phyloP scores from a whole-genome alignment of 441 rosid genomes.

The Populus trichocarpa region DNA sequence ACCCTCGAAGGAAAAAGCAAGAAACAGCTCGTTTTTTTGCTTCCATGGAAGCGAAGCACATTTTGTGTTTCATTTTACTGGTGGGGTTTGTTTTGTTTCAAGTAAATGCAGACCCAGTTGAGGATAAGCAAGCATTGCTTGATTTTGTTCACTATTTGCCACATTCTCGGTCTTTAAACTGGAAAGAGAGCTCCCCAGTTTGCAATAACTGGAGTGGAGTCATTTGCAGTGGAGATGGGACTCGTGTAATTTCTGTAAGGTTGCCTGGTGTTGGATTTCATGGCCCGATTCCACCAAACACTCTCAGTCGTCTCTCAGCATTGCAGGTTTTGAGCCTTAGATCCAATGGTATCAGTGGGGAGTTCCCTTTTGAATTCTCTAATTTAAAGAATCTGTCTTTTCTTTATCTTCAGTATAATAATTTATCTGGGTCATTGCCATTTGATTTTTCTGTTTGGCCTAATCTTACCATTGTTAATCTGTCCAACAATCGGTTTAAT shows the following conservation, averaged over 20 bases:
- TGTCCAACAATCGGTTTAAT: constrained; percentile 64
- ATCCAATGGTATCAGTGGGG: constrained; percentile 67
- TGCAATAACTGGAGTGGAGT: constrained; percentile 82
- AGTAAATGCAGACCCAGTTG: constrained; percentile 52
- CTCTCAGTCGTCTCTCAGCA: constrained; percentile 66
- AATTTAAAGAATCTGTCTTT: constrained; percentile 58
- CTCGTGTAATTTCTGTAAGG: constrained; percentile 63
- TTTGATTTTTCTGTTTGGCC: constrained; percentile 68
- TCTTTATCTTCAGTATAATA: constrained; percentile 70
- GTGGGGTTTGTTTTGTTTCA: constrained; percentile 25
- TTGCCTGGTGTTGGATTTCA: constrained; percentile 82
- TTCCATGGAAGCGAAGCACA: constrained; percentile 42
- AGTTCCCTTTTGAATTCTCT: constrained; percentile 60
- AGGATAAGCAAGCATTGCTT: constrained; percentile 82
- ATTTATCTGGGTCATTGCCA: constrained; percentile 65
- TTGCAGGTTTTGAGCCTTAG: constrained; percentile 78
- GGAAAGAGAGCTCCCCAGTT: constrained; percentile 59
- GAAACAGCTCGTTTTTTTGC: constrained; percentile 54
- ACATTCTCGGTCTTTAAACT: constrained; percentile 69
- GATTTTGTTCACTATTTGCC: constrained; percentile 58
- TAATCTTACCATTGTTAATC: constrained; percentile 64
- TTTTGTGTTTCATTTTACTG: constrained; percentile 30
- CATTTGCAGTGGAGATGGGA: constrained; percentile 55
- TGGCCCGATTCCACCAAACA: constrained; percentile 75
- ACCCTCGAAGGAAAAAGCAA: constrained; percentile 11